Evolutionary conservation across 2,329 filamentous ascomycete species (phyloP).

Genomic region (Didymellaceae sp.): DNA sequence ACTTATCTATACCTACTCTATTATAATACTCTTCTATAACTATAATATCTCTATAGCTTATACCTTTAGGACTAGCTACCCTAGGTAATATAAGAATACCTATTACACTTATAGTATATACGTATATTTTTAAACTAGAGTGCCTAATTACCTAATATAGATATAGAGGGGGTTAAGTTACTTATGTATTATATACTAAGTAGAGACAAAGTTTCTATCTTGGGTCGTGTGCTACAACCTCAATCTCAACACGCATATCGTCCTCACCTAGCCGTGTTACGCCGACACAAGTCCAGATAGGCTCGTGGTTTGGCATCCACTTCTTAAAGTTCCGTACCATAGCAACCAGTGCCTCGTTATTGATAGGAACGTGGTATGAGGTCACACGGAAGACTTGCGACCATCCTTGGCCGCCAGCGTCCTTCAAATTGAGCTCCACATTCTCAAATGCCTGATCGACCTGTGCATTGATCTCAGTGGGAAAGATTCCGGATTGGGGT

Average conservation of each 20-base stretch:
- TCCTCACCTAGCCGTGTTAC: conserved; percentile 29
- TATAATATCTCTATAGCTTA: too few relatives aligned
- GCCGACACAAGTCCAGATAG: conserved; percentile 33
- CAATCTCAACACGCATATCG: conserved; percentile 51
- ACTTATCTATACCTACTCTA: too few relatives aligned
- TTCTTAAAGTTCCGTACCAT: conserved; percentile 33
- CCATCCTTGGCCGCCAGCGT: conserved; percentile 64
- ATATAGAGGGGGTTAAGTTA: too few relatives aligned
- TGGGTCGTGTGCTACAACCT: conserved; percentile 26
- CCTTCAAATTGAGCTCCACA: conserved; percentile 58
- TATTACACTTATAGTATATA: too few relatives aligned
- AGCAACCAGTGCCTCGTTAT: conserved; percentile 25
- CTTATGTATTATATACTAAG: too few relatives aligned
- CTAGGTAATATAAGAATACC: too few relatives aligned
- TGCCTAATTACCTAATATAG: too few relatives aligned
- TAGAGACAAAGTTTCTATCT: too few relatives aligned
- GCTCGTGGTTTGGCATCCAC: conserved; percentile 33
- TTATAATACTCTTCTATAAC: background rate
- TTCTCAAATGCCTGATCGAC: conserved; percentile 61
- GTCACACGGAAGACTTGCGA: conserved; percentile 56
- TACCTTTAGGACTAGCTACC: too few relatives aligned
- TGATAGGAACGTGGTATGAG: conserved; percentile 29
- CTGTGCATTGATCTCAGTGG: conserved; percentile 33
- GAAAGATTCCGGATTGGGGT: conserved; percentile 26
- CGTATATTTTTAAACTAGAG: too few relatives aligned